A percentile compares a stretch with the other conserved stretches of the same genome.
These are phyloP conservation scores for Vanrija sp. DNA, from an alignment of 1,284 basidiomycete species.

Conservation along the genomic window DNA sequence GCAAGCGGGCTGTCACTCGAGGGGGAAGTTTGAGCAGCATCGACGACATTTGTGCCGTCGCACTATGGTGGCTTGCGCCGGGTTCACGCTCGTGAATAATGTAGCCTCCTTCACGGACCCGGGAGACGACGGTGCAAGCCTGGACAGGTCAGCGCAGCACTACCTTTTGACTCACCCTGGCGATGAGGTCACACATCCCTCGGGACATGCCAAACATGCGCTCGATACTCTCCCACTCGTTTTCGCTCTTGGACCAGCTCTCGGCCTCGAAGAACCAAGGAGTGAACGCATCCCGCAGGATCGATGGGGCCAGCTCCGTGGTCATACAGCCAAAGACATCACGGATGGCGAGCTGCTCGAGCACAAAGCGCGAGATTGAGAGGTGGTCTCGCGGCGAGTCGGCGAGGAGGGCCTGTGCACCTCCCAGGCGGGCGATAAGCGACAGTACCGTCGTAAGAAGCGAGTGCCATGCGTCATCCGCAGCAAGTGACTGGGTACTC, in stretches of 20 bases:
- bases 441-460: constrained; percentile 37
- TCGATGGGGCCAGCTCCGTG: constrained; percentile 38
- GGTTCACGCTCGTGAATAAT: constrained; percentile 10
- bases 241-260: constrained; percentile 30
- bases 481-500: constrained; percentile 30
- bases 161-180: constrained; percentile 27
- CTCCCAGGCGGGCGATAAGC: constrained; percentile 41
- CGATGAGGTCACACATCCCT: constrained; percentile 43
- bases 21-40: constrained; percentile 15
- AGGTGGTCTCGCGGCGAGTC: constrained; percentile 32
- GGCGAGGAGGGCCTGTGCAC: constrained; percentile 36
- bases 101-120: constrained; percentile 18
- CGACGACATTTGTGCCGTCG: constrained; percentile 13
- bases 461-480: constrained; percentile 45
- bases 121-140: constrained; percentile 32
- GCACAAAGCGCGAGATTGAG: constrained; percentile 39
- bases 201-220: constrained; percentile 45
- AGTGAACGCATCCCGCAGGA: constrained; percentile 40
- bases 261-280: constrained; percentile 47
- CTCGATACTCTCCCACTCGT: constrained; percentile 45
- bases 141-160: neutral
- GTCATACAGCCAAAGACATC: constrained; percentile 48
- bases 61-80: constrained; percentile 1
- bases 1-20: constrained; percentile 17
- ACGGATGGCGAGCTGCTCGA: constrained; percentile 45